Conservation (phyloP, 345 rosid species). For the Limnanthes douglasii region DNA sequence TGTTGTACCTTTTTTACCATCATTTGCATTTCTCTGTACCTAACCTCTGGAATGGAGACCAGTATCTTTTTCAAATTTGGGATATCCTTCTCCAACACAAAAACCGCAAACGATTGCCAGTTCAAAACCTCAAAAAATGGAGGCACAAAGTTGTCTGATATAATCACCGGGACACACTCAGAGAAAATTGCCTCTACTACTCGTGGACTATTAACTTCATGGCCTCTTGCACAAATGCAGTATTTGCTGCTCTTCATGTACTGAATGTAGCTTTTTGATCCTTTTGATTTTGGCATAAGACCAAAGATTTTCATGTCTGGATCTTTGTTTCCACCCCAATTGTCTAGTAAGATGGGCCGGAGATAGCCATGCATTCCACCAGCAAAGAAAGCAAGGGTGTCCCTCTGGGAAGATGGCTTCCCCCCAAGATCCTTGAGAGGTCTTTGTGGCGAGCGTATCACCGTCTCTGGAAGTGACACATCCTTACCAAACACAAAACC, state of each 20-base stretch:
- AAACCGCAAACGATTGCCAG: constrained; percentile 84
- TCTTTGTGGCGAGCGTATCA: constrained; percentile 30
- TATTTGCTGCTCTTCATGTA: constrained; percentile 89
- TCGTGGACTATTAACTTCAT: constrained; percentile 82
- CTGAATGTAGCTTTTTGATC: constrained; percentile 45
- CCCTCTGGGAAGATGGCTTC: constrained; percentile 38
- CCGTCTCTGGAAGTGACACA: constrained; percentile 68
- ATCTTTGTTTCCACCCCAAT: constrained; percentile 70
- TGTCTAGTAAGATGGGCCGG: constrained; percentile 57
- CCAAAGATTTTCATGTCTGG: constrained; percentile 79
- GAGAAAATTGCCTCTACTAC: constrained; percentile 90
- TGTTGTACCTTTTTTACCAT: constrained; percentile 68
- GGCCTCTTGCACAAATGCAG: constrained; percentile 86
- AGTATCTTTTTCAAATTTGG: constrained; percentile 75
- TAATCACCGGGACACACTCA: constrained; percentile 80
- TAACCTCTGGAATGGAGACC: constrained; percentile 37
- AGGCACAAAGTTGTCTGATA: constrained; percentile 84
- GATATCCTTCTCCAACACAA: constrained; percentile 70
- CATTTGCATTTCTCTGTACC: constrained; percentile 52
- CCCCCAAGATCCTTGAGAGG: constrained; percentile 60
- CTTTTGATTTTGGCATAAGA: constrained; percentile 35
- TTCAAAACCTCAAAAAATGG: constrained; percentile 73
- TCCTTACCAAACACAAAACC: constrained; percentile 83
- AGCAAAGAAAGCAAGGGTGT: constrained; percentile 79
- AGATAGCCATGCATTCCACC: constrained; percentile 76